phyloP scores from a whole-genome alignment of 1,139 yeast genomes.

The Yamadazyma conglobata region DNA sequence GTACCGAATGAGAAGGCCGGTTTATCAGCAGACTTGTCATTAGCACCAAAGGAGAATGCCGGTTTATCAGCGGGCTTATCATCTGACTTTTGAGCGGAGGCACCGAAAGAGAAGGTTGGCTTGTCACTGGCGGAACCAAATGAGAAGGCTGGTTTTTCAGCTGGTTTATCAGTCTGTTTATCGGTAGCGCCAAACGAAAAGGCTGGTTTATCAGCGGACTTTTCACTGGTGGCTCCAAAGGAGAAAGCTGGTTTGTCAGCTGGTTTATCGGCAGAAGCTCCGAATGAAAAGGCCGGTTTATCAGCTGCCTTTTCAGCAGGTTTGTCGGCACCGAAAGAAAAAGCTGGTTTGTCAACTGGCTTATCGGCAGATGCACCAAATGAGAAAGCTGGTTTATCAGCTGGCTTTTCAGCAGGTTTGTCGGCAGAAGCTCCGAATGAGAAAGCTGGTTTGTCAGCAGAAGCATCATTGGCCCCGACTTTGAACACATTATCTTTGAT shows the following conservation, averaged over 20 bases:
- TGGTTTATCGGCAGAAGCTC: slow-evolving; percentile 7
- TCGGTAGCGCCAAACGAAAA: slow-evolving; percentile 17
- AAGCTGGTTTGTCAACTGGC: slow-evolving; percentile 23
- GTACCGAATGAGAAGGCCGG: slow-evolving; percentile 19
- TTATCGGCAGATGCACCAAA: slow-evolving; percentile 15
- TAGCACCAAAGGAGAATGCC: slow-evolving; percentile 17
- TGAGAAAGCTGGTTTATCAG: slow-evolving; percentile 23
- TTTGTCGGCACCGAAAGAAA: slow-evolving; percentile 22
- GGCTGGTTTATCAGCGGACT: slow-evolving; percentile 14
- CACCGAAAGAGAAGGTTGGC: slow-evolving; percentile 14
- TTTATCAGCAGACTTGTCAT: slow-evolving; percentile 3
- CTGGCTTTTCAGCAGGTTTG: slow-evolving; percentile 15
- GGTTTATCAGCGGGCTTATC: slow-evolving; percentile 12
- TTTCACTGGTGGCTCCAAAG: slow-evolving; percentile 5
- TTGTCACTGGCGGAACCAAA: slow-evolving; percentile 19
- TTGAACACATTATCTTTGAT: slow-evolving; percentile 51
- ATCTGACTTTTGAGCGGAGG: slow-evolving; percentile 8
- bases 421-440: slow-evolving; percentile 14
- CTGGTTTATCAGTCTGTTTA: too few relatives aligned
- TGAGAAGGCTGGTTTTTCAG: slow-evolving; percentile 19
- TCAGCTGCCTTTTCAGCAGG: slow-evolving; percentile 11
- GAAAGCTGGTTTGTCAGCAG: slow-evolving; percentile 16
- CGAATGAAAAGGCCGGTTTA: slow-evolving; percentile 16
- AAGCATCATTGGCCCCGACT: slow-evolving; percentile 15
- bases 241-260: slow-evolving; percentile 16